Evolutionary conservation across 2,329 filamentous ascomycete genomes (phyloP), one percentile per base, ranked within the genome.

Genomic region (Parastagonospora avenae): DNA sequence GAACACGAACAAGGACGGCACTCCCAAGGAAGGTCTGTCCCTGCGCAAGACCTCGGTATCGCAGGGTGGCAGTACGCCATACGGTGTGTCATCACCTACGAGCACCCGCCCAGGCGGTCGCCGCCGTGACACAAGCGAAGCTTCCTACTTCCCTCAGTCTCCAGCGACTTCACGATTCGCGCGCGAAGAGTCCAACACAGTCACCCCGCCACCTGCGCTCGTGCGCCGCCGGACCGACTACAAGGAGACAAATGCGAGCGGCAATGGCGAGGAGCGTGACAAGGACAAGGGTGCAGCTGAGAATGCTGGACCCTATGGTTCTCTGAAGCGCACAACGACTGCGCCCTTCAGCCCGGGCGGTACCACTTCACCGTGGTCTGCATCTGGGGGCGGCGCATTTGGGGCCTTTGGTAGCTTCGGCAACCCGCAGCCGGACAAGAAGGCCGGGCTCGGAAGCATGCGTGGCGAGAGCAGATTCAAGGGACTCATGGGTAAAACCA

Each of bases 331-430:
- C 48, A 82, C 79, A 54, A 76, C 76, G 29, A 85, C 82, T 38
- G 79, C 75, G 46, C 83, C 82, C 8, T 71, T 85, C 49, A 80
- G 77, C 59, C 74, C 78, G 42, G 79, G 79, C 14, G 76, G 75
- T 52, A 76, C 76, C 19, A 73, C 76, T 33, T 85, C 83, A 11
- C 82, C 84, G 8, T 88, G 84, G 83, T 79, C 81, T 16, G 76
- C 82, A 28, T 81, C 83, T 11, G 83, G 84, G 47, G 80, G 79
- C 42, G 82, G 87, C 37, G 82, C 85, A 10, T 85, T 90, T 62
- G 92, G 93, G 30, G 87, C 87, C 16, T 99, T 99, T 74, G 93
- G 93, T 9, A 94, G 87, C 65, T 97, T 97, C 73, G 87, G 89
- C n/a, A 74, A 74, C 70, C 32, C 67, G 15, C 69, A 67, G 42